These are phyloP conservation scores for Terana coerulea DNA, from an alignment of 768 basidiomycete genomes.

Conservation along the genomic window DNA sequence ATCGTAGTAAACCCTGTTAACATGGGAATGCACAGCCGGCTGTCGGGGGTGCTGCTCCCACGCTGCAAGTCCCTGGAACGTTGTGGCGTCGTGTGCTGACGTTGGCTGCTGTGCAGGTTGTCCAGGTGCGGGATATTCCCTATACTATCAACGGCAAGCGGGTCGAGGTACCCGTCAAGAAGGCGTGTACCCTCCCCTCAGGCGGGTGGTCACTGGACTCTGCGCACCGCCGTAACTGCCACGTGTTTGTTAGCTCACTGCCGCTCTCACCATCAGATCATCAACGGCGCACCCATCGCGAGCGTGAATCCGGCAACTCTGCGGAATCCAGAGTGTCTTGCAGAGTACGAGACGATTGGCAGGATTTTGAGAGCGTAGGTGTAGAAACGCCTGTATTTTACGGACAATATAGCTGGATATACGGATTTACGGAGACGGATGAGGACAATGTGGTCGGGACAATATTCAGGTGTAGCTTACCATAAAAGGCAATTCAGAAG, in stretches of 20 bases:
- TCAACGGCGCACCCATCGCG: constrained; percentile 70
- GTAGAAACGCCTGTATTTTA: no score
- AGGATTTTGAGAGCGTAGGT: constrained; percentile 44
- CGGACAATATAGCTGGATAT: no score
- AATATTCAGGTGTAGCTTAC: not conserved
- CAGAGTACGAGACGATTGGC: constrained; percentile 56
- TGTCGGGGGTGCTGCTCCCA: constrained; percentile 6
- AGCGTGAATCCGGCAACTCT: constrained; percentile 71
- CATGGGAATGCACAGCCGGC: no score
- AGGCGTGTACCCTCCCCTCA: constrained; percentile 38
- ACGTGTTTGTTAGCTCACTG: not conserved
- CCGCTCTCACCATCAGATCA: constrained; percentile 45
- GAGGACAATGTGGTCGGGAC: not conserved
- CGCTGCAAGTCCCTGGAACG: constrained; percentile 18
- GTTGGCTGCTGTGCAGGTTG: constrained; percentile 42
- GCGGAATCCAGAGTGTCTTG: constrained; percentile 68
- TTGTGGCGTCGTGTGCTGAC: constrained; percentile 16
- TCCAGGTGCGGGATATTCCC: constrained; percentile 68
- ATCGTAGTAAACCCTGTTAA: constrained; percentile 11
- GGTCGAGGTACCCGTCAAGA: constrained; percentile 76
- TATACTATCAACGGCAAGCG: constrained; percentile 81
- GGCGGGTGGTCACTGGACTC: not conserved
- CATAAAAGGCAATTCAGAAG: not conserved
- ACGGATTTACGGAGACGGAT: no score
- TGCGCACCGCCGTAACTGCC: not conserved